Percentiles rank a stretch among this genome's conserved stretches.
Evolutionary conservation across 192 early-diverging fungal genomes (phyloP).

Genomic region (Coemansia sp.): DNA sequence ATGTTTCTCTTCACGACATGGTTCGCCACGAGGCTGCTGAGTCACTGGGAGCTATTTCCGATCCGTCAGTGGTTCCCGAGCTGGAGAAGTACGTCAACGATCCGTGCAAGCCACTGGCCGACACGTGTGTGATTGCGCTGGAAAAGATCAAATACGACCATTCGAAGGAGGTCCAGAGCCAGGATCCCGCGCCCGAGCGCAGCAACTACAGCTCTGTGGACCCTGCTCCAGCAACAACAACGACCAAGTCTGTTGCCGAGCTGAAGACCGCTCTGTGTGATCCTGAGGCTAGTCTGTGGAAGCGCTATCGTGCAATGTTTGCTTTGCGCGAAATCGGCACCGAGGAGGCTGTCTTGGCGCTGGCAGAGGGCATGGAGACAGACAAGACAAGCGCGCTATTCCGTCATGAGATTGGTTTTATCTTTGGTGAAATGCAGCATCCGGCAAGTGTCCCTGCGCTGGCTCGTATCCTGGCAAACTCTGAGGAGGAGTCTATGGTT

Average conservation of each 20-base stretch:
- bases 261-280: constrained; percentile 68
- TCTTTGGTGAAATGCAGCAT: constrained; percentile 98
- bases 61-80: constrained; percentile 62
- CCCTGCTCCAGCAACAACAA: constrained; percentile 79
- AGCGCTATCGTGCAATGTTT: constrained; percentile 95
- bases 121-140: constrained; percentile 91
- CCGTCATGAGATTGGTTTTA: constrained; percentile 92
- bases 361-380: constrained; percentile 83
- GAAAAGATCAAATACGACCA: constrained; percentile 82
- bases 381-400: constrained; percentile 75
- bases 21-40: constrained; percentile 98
- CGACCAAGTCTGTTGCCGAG: constrained; percentile 63
- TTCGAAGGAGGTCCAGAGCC: constrained; percentile 22
- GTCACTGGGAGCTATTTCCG: constrained; percentile 90
- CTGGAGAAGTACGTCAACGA: constrained; percentile 79
- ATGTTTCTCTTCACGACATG: constrained; percentile 80
- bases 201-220: constrained; percentile 79
- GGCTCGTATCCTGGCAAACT: constrained; percentile 71
- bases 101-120: constrained; percentile 65
- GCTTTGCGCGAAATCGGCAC: constrained; percentile 83
- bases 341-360: constrained; percentile 76
- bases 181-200: constrained; percentile 22
- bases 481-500: constrained; percentile 84
- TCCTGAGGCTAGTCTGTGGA: constrained; percentile 73
- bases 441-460: constrained; percentile 84